Percentiles rank a stretch among this genome's conserved stretches.
phyloP scores from a whole-genome alignment of 2,329 filamentous ascomycete species.

The Fusarium musae region DNA sequence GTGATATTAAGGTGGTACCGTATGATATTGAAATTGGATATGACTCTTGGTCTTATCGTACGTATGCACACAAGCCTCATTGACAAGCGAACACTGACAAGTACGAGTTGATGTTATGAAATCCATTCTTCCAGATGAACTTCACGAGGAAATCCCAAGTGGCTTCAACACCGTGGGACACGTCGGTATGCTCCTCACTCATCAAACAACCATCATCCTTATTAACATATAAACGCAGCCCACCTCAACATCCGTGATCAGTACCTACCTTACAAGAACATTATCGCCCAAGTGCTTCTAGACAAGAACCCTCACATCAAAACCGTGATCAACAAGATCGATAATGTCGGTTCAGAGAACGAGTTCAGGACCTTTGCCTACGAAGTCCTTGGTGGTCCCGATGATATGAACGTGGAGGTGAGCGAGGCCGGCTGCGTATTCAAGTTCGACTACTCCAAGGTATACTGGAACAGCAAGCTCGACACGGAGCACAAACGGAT shows the following conservation, averaged over 20 bases:
- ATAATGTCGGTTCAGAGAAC: conserved; percentile 85
- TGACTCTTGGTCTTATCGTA: conserved; percentile 86
- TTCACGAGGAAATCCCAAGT: conserved; percentile 82
- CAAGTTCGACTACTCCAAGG: conserved; percentile 91
- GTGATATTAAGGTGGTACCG: conserved; percentile 77
- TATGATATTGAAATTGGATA: conserved; percentile 84
- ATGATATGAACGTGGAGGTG: conserved; percentile 85
- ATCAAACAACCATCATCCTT: neutral
- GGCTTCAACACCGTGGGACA: conserved; percentile 93
- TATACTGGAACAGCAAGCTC: conserved; percentile 97
- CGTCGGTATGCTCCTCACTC: conserved; percentile 66
- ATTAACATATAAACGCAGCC: conserved; percentile 59
- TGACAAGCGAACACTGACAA: conserved; percentile 30
- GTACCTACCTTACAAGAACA: conserved; percentile 84
- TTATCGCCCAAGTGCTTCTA: conserved; percentile 86
- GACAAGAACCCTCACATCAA: conserved; percentile 87
- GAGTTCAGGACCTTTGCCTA: conserved; percentile 93
- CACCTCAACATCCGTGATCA: conserved; percentile 89
- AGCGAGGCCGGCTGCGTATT: conserved; percentile 88
- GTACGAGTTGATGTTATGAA: conserved; percentile 79
- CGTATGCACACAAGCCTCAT: conserved; percentile 38
- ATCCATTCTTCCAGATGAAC: conserved; percentile 81
- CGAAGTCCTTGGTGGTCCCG: conserved; percentile 84
- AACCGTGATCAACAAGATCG: conserved; percentile 96
- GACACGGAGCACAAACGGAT: conserved; percentile 89